Percentiles rank a stretch among this genome's conserved stretches.
phyloP scores from a whole-genome alignment of 202 grass and related monocot genomes.

The Eragrostis tef region DNA sequence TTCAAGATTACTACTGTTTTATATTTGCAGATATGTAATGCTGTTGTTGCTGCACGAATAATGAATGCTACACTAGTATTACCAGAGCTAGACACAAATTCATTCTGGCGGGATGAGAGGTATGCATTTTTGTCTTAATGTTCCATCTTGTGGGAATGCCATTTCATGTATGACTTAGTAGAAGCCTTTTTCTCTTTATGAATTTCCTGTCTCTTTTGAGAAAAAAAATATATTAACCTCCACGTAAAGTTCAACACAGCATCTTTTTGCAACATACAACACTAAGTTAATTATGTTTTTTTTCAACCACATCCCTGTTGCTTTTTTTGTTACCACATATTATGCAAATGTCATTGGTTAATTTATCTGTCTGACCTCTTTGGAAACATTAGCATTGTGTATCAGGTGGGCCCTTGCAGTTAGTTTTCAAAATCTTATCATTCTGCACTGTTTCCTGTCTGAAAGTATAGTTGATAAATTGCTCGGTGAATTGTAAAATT shows the following conservation, averaged over 20 bases:
- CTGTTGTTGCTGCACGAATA: conserved; percentile 92
- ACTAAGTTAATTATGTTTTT: background rate
- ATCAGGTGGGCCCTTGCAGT: background rate
- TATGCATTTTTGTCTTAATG: conserved; percentile 43
- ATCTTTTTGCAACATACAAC: background rate
- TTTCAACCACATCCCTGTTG: conserved; percentile 12
- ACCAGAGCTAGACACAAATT: conserved; percentile 94
- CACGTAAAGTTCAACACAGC: background rate
- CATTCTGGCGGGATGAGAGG: conserved; percentile 94
- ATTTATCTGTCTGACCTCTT: background rate
- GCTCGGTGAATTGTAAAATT: background rate
- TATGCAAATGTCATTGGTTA: conserved; percentile 1
- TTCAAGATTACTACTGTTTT: conserved; percentile 17
- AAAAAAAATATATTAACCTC: background rate
- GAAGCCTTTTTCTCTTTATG: conserved; percentile 11
- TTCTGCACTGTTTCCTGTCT: conserved; percentile 5
- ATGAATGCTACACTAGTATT: conserved; percentile 95
- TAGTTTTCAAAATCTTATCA: conserved; percentile 6
- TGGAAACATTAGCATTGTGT: conserved; percentile 12
- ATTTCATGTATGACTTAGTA: conserved; percentile 18
- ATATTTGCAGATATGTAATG: conserved; percentile 88
- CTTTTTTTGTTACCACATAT: conserved; percentile 18
- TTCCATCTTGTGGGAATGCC: conserved; percentile 9
- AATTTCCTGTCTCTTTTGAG: background rate
- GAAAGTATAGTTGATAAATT: conserved; percentile 24